These are phyloP conservation scores for Neohortaea acidophila DNA, from an alignment of 495 filamentous ascomycete species.

Conservation along the genomic window DNA sequence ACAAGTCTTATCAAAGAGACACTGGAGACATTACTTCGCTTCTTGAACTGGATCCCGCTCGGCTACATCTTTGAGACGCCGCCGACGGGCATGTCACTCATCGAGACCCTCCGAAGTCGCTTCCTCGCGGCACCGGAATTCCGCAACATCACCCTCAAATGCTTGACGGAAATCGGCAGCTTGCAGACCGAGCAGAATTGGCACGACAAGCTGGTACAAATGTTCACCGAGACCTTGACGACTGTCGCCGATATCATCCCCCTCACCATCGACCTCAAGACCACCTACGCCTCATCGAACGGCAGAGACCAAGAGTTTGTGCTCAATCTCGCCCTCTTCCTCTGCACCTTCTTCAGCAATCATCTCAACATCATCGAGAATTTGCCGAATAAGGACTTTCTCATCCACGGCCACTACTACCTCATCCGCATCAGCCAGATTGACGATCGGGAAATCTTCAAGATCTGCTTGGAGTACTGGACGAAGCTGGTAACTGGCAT, in stretches of 20 bases:
- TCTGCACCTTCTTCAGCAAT: constrained; percentile 87
- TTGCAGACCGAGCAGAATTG: constrained; percentile 70
- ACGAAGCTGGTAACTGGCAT: constrained; percentile 95
- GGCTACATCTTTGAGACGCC: constrained; percentile 97
- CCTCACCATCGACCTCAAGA: constrained; percentile 71
- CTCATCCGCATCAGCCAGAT: constrained; percentile 96
- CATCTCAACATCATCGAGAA: constrained; percentile 90
- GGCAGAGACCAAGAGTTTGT: constrained; percentile 93
- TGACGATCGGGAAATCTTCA: constrained; percentile 97
- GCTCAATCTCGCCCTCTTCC: constrained; percentile 86
- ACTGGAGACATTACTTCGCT: constrained; percentile 82
- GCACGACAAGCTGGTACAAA: constrained; percentile 82
- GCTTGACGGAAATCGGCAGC: constrained; percentile 90
- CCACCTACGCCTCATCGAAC: constrained; percentile 78
- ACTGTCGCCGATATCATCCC: constrained; percentile 84
- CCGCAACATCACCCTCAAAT: constrained; percentile 90
- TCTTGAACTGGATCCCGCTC: constrained; percentile 96
- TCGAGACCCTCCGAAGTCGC: constrained; percentile 77
- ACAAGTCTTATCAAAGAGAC: constrained; percentile 83
- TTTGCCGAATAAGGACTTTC: constrained; percentile 82
- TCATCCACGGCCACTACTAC: constrained; percentile 93
- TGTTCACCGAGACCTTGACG: constrained; percentile 92
- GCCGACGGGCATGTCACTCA: constrained; percentile 39
- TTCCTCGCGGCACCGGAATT: constrained; percentile 88
- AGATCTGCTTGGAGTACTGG: constrained; percentile 98